phyloP scores from a whole-genome alignment of 148 eudicot genomes.

The Dianthus caryophyllus region DNA sequence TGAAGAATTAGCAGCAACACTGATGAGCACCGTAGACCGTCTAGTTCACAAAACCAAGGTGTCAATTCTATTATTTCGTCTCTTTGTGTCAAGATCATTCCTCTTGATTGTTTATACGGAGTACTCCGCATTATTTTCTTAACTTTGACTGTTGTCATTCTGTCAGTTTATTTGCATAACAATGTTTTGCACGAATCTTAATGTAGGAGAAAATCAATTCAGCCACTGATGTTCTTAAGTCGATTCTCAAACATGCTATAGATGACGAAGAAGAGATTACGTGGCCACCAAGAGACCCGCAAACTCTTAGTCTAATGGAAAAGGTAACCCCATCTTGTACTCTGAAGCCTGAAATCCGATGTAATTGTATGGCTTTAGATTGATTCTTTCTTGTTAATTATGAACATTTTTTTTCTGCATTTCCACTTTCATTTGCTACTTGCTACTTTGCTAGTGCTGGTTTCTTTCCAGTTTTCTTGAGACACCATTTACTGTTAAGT shows the following conservation, averaged over 20 bases:
- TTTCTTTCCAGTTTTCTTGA: too few species aligned
- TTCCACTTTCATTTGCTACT: not conserved
- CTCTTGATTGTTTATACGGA: not conserved
- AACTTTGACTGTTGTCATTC: not conserved
- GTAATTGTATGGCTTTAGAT: not conserved
- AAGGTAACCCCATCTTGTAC: slow-evolving; percentile 36
- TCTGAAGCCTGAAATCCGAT: not conserved
- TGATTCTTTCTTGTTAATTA: not conserved
- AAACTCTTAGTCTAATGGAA: slow-evolving; percentile 70
- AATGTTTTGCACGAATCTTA: slow-evolving; percentile 5
- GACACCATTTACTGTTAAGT: too few species aligned
- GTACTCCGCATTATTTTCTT: not conserved
- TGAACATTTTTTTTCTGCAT: not conserved
- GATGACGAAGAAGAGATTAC: slow-evolving; percentile 64
- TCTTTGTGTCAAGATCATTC: slow-evolving; percentile 6
- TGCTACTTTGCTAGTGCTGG: too few species aligned
- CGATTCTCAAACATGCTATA: slow-evolving; percentile 67
- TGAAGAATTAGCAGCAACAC: slow-evolving; percentile 76
- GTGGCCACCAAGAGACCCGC: slow-evolving; percentile 94
- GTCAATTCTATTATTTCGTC: slow-evolving; percentile 20
- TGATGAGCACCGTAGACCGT: slow-evolving; percentile 86
- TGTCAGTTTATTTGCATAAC: slow-evolving; percentile 11
- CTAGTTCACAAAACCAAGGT: slow-evolving; percentile 86
- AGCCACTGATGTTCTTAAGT: slow-evolving; percentile 86
- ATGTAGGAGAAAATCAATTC: slow-evolving; percentile 87